A percentile compares a stretch with the other conserved stretches of the same genome.
phyloP scores from a whole-genome alignment of 345 rosid species.

The Eucalyptus brandiana region DNA sequence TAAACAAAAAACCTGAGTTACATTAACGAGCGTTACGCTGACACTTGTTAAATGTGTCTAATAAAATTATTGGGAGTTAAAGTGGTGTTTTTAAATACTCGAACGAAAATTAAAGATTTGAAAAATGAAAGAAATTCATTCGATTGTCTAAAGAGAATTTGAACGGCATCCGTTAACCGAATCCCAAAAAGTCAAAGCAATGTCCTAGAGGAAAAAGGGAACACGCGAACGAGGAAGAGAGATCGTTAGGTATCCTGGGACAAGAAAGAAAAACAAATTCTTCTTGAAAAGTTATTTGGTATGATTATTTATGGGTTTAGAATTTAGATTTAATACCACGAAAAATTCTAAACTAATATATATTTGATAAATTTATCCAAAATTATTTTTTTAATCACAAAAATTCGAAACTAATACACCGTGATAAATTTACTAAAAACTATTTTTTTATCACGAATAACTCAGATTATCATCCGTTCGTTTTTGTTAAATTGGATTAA shows the following conservation, averaged over 20 bases:
- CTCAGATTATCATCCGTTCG: fast-evolving
- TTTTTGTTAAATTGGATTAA: too few species aligned
- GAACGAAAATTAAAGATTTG: background rate
- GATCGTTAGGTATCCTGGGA: background rate
- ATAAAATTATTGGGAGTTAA: background rate
- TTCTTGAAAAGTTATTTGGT: background rate
- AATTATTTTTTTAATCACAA: too few species aligned
- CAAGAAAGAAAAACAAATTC: background rate
- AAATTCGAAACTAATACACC: too few species aligned
- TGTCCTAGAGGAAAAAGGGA: background rate
- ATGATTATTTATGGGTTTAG: background rate
- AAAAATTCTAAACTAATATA: too few species aligned
- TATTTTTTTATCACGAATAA: too few species aligned
- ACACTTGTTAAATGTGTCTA: background rate
- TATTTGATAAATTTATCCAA: too few species aligned
- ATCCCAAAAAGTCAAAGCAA: background rate
- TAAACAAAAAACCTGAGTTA: background rate
- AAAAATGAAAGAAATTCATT: background rate
- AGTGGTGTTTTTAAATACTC: background rate
- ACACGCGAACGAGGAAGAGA: background rate
- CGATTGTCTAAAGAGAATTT: background rate
- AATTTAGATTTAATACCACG: too few species aligned
- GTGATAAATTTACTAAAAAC: too few species aligned
- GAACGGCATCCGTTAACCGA: background rate
- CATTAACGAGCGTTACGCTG: background rate